Percentiles rank a stretch among this genome's conserved stretches.
Evolutionary conservation across 306 rosid genomes (phyloP).

Genomic region (Begonia loranthoides): DNA sequence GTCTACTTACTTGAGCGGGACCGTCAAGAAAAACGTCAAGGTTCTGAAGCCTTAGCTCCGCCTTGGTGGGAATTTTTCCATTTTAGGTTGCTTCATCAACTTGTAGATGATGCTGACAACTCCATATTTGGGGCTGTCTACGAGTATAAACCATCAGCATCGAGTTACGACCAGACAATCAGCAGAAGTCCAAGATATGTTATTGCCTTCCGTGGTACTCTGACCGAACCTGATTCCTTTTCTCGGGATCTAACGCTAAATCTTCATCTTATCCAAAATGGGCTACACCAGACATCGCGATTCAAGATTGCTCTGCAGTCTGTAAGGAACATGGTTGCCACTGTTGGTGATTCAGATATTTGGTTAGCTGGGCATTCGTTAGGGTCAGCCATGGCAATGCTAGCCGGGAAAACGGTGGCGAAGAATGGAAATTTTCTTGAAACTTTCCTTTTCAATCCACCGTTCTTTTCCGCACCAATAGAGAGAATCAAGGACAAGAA

Average conservation of each 20-base stretch:
- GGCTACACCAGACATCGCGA: conserved; percentile 70
- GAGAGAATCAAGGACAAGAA: conserved; percentile 7
- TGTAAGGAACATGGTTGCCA: background rate
- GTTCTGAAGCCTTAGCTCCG: conserved; percentile 53
- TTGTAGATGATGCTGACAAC: conserved; percentile 64
- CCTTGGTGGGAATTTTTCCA: conserved; percentile 90
- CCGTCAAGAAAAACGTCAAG: conserved; percentile 54
- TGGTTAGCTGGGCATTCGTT: conserved; percentile 31
- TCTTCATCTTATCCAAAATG: conserved; percentile 41
- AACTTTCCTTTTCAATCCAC: conserved; percentile 24
- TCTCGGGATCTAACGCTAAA: conserved; percentile 64
- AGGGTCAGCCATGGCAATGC: conserved; percentile 19
- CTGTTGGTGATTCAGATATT: conserved; percentile 4
- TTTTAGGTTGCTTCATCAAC: conserved; percentile 42
- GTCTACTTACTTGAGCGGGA: conserved; percentile 74
- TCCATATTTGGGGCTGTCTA: conserved; percentile 78
- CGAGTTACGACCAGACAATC: conserved; percentile 20
- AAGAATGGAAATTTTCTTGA: conserved; percentile 7
- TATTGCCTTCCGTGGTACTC: conserved; percentile 79
- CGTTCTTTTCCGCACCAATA: conserved; percentile 11
- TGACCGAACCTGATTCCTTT: conserved; percentile 38
- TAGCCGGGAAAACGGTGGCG: conserved; percentile 14
- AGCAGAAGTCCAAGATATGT: conserved; percentile 54
- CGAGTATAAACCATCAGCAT: conserved; percentile 58
- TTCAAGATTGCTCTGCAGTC: conserved; percentile 19